A percentile compares a stretch with the other conserved stretches of the same genome.
Evolutionary conservation across 345 rosid species (phyloP).

Genomic region (Arabis alpina): DNA sequence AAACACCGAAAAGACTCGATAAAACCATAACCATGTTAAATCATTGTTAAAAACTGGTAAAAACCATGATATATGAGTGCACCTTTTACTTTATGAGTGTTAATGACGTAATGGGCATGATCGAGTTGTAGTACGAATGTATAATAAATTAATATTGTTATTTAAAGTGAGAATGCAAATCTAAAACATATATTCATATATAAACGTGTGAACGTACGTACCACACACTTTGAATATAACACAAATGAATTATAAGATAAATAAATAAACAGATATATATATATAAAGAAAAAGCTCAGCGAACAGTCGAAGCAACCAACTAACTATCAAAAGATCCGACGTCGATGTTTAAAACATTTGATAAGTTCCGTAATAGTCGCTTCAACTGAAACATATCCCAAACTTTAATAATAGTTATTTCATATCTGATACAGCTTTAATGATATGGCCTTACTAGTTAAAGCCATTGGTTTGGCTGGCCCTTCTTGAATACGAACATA

Average conservation of each 20-base stretch:
- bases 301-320: constrained; percentile 39
- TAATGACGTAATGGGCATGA: background rate
- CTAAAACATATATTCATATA: background rate
- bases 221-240: constrained; percentile 7
- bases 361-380: constrained; percentile 9
- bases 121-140: background rate
- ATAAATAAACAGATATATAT: background rate
- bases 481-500: constrained; percentile 32
- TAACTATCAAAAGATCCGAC: constrained; percentile 33
- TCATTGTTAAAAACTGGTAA: no score
- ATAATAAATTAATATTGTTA: no score
- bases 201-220: background rate
- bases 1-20: no score
- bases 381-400: constrained; percentile 31
- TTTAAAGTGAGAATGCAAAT: background rate
- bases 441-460: constrained; percentile 35
- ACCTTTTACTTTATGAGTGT: no score
- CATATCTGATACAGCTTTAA: constrained; percentile 30
- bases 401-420: background rate
- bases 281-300: constrained; percentile 11
- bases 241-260: background rate
- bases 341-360: background rate
- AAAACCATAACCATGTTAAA: no score
- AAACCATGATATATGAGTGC: no score
- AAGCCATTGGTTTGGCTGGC: constrained; percentile 26